phyloP scores from a whole-genome alignment of 805 yeast genomes.

The Gaillardinia entomophila region DNA sequence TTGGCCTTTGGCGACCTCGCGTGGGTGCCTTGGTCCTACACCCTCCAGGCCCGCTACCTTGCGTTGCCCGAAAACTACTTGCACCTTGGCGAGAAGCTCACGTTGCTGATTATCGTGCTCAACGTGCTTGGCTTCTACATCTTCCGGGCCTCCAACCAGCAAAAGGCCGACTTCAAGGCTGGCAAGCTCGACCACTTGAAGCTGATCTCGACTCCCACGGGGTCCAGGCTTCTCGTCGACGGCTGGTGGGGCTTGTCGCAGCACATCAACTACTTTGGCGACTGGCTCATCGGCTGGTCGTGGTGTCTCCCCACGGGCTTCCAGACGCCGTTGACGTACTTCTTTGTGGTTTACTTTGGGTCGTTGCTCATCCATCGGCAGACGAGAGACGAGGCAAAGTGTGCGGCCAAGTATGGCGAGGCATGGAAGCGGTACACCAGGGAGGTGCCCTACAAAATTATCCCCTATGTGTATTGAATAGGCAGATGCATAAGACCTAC shows the following conservation, averaged over 20 bases:
- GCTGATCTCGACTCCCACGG: constrained; percentile 62
- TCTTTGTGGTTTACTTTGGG: constrained; percentile 80
- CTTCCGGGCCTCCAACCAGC: constrained; percentile 78
- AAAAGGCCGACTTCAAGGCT: constrained; percentile 77
- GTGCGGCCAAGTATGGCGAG: constrained; percentile 78
- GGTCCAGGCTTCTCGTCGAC: constrained; percentile 74
- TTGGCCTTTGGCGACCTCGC: constrained; percentile 90
- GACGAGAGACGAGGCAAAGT: constrained; percentile 85
- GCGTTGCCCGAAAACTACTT: constrained; percentile 51
- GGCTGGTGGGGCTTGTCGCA: constrained; percentile 97
- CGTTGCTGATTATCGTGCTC: constrained; percentile 37
- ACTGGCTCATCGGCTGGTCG: constrained; percentile 84
- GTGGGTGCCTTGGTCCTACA: constrained; percentile 87
- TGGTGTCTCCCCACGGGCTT: constrained; percentile 93
- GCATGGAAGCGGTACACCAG: constrained; percentile 81
- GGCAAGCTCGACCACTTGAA: constrained; percentile 65
- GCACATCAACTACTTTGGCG: constrained; percentile 93
- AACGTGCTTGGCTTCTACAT: constrained; percentile 68
- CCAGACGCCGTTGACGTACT: constrained; percentile 77
- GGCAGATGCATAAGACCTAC: too few relatives aligned
- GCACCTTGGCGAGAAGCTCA: constrained; percentile 41
- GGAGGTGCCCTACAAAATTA: constrained; percentile 80
- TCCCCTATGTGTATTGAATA: constrained; percentile 85
- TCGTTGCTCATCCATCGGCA: constrained; percentile 83
- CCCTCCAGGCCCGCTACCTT: constrained; percentile 79